A percentile compares a stretch with the other conserved stretches of the same genome.
Evolutionary conservation across 2,329 filamentous ascomycete species (phyloP).

Genomic region (Xylariaceae sp.): DNA sequence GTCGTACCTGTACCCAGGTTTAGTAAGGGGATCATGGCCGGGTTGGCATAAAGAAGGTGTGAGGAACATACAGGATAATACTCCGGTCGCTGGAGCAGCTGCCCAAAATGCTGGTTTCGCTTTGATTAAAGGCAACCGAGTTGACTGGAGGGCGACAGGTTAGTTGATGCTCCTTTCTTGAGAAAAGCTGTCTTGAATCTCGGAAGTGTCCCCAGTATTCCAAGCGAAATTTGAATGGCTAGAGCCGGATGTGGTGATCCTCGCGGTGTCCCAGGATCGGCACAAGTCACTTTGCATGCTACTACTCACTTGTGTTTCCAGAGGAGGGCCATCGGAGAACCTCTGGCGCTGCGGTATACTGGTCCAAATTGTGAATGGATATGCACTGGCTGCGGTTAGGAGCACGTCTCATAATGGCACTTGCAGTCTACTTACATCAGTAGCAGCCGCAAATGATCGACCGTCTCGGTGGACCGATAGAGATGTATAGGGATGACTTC

Average conservation of each 20-base stretch:
- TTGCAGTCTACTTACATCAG: slow-evolving; percentile 29
- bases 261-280: neutral
- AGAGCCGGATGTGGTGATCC: neutral
- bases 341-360: slow-evolving; percentile 74
- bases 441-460: slow-evolving; percentile 72
- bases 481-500: slow-evolving; percentile 73
- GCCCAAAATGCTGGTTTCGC: slow-evolving; percentile 84
- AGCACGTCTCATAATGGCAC: neutral
- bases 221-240: neutral
- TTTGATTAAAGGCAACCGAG: slow-evolving; percentile 62
- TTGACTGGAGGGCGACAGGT: slow-evolving; percentile 9
- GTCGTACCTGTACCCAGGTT: slow-evolving; percentile 61
- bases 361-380: slow-evolving; percentile 81
- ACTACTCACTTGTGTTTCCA: slow-evolving; percentile 62
- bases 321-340: slow-evolving; percentile 81
- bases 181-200: neutral
- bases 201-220: neutral
- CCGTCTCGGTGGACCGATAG: slow-evolving; percentile 75
- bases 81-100: slow-evolving; percentile 81
- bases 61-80: slow-evolving; percentile 49
- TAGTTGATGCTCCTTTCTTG: neutral
- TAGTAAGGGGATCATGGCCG: neutral
- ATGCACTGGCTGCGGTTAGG: slow-evolving; percentile 48
- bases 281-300: neutral
- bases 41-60: neutral